Evolutionary conservation across 2,329 filamentous ascomycete genomes (phyloP), one percentile per base, ranked within the genome.

Genomic region (Fusarium longipes): DNA sequence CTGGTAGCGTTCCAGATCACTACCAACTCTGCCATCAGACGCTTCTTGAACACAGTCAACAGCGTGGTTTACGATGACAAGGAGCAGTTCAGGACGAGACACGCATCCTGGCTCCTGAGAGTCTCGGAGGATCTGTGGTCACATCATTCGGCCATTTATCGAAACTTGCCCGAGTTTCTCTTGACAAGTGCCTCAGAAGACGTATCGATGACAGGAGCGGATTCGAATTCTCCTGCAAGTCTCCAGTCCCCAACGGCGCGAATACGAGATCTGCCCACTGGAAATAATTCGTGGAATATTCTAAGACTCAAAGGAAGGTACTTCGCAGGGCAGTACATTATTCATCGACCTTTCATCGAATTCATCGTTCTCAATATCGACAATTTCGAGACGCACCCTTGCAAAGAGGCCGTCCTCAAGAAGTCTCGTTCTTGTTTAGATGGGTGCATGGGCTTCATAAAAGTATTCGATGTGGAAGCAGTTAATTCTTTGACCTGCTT

Each of bases 281-380:
- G 68, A 0, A 77, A 77, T n/a, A 70, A 75, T n/a, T 65, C 72
- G 0, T 76, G 75, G 75, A 77, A 77, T 9, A 71, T 77, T 0
- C 24, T 75, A 0, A 49, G 75, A 18, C 64, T 77, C 1, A 67
- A 73, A 25, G 74, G 75, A 1, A 55, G 75, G 6, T 76, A 75
- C 20, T 76, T 68, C 9, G 74, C 75, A 0, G 75, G 73, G 0
- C 73, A 75, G 17, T 75, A 77, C 33, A 76, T 77, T 7, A 75
- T 77, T 1, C 71, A 76, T 24, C 57, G 74, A 2, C 75, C 75
- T 1, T 74, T 77, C 10, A 63, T 77, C 9, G 73, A 77, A 9
- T 74, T 73, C 8, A 67, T 71, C 0, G 25, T 76, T 8, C 61
- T 76, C 5, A 75, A 77, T 10, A 54, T 71, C 12, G 60, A 63